Percentiles rank a stretch among this genome's conserved stretches.
phyloP scores from a whole-genome alignment of 768 basidiomycete genomes.

The Mycena polygramma region DNA sequence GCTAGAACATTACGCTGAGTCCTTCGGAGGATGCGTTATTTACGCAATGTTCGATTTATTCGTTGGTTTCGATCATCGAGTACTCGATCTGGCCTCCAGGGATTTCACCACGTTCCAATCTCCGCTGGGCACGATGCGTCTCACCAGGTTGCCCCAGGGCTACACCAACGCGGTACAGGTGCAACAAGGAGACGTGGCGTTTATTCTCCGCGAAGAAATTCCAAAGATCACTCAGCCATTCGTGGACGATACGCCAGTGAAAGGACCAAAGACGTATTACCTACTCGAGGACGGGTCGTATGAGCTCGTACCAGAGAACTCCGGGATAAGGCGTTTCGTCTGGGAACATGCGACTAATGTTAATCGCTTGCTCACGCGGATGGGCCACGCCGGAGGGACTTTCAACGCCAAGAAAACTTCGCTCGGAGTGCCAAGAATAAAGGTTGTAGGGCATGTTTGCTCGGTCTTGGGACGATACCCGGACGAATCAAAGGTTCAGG shows the following conservation, averaged over 20 bases:
- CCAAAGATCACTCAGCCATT: neutral
- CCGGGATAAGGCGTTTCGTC: neutral
- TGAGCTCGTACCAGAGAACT: neutral
- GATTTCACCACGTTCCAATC: conserved; percentile 10
- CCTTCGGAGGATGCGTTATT: neutral
- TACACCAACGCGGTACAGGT: too few species aligned
- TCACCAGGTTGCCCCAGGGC: neutral
- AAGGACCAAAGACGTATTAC: neutral
- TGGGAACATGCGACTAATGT: neutral
- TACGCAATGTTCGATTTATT: conserved; percentile 17
- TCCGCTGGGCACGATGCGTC: neutral
- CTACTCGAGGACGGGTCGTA: neutral
- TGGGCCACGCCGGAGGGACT: neutral
- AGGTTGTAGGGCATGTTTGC: neutral
- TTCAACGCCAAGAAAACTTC: neutral
- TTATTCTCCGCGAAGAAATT: conserved; percentile 1
- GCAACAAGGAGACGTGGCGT: neutral
- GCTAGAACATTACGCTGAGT: neutral
- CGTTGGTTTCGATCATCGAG: conserved; percentile 9
- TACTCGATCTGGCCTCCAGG: conserved; percentile 1
- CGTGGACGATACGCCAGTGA: neutral
- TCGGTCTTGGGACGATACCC: neutral
- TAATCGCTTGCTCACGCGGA: neutral
- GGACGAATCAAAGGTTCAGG: neutral
- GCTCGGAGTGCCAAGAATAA: neutral